Evolutionary conservation across 2,329 filamentous ascomycete genomes (phyloP), one percentile per base, ranked within the genome.

Genomic region (Colletotrichum musae): DNA sequence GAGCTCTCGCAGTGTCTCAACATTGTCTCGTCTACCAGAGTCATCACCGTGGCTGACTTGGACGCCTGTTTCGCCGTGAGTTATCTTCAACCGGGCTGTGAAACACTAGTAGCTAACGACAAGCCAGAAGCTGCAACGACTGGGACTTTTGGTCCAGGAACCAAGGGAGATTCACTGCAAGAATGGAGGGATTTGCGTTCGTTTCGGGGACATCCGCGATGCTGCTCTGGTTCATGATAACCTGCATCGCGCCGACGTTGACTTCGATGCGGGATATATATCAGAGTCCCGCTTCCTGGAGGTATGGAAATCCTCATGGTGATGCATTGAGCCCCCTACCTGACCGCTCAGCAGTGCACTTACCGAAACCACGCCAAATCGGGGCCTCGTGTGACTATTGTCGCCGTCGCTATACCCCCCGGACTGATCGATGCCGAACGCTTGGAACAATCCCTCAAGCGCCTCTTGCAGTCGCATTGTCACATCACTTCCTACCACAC

Each of bases 141-240:
- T 65, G 80, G 80, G 6, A 63, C 76, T 53, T 71, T 76, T 47
- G 15, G 79, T 80, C 57, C 77, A 82, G 36, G 84, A 84, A 21
- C 75, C 74, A 7, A 80, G 77, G 10, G 78, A 81, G 28, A 70
- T 85, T 1, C 77, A 52, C 13, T 59, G 52, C 45, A 59, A 58
- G 24, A 77, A 76, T 52, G 82, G 83, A 4, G 84, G 80, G 57
- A 82, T 89, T 36, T 87, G 85, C 66, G 78, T 90, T 26, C 85
- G 84, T 5, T 91, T 92, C 73, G 80, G 83, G 6, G 90, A 92
- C 73, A 86, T 91, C 58, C 84, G 88, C 58, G 89, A 92, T 76
- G 84, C 90, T 6, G 85, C 83, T 60, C 81, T 83, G 39, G 83
- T 86, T 7, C 81, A 84, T 64, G 79, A 84, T 13, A 85, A 85